Percentiles rank a stretch among this genome's conserved stretches.
Evolutionary conservation across 768 basidiomycete species (phyloP).

Genomic region (Cystobasidium tubakii): DNA sequence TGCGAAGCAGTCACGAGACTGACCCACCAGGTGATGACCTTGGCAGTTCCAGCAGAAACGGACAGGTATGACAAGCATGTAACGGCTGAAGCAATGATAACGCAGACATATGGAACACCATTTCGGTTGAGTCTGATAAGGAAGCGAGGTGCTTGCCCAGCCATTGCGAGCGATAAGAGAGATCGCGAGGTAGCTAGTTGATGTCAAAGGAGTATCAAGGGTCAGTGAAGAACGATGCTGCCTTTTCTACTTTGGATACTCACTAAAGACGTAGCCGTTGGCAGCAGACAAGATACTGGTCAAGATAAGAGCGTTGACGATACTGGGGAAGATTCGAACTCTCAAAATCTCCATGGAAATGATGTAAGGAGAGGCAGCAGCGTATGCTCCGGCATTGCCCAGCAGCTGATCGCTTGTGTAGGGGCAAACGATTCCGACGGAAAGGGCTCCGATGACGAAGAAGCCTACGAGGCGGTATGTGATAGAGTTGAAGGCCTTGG

Average conservation of each 20-base stretch:
- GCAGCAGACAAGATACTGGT: slow-evolving; percentile 43
- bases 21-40: slow-evolving; percentile 47
- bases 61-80: slow-evolving; percentile 42
- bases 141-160: slow-evolving; percentile 46
- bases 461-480: slow-evolving; percentile 34
- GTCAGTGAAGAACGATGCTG: background rate
- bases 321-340: slow-evolving; percentile 40
- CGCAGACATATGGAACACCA: slow-evolving; percentile 48
- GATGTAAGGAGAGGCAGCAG: slow-evolving; percentile 59
- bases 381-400: slow-evolving; percentile 4
- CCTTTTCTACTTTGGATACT: too few relatives aligned
- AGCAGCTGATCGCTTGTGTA: slow-evolving; percentile 50
- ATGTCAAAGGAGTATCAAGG: background rate
- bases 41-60: slow-evolving; percentile 45
- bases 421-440: slow-evolving; percentile 79
- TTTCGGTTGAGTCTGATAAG: slow-evolving; percentile 45
- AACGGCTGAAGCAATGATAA: slow-evolving; percentile 41
- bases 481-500: slow-evolving; percentile 56
- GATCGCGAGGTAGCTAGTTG: slow-evolving; percentile 40
- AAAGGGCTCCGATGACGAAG: slow-evolving; percentile 60
- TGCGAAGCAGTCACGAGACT: slow-evolving; percentile 44
- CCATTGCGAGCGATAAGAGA: slow-evolving; percentile 47
- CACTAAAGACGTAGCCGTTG: slow-evolving; percentile 46
- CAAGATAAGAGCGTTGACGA: slow-evolving; percentile 36
- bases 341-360: slow-evolving; percentile 56